These are phyloP conservation scores for Alternaria sp. DNA, from an alignment of 2,329 filamentous ascomycete genomes.

Conservation along the genomic window DNA sequence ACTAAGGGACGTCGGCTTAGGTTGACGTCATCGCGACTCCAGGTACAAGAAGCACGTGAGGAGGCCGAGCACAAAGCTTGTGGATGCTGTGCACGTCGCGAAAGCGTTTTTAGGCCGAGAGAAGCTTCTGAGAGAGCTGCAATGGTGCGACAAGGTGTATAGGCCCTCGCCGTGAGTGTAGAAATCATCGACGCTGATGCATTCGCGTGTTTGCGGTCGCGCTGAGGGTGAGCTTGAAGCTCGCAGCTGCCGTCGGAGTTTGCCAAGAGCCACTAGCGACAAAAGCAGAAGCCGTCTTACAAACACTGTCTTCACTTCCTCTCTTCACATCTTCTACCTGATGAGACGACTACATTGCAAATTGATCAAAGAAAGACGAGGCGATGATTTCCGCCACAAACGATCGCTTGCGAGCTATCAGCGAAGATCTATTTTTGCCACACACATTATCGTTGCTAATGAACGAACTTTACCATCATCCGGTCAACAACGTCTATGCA, in stretches of 20 bases:
- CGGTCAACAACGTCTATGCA: background rate
- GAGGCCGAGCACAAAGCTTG: slow-evolving; percentile 23
- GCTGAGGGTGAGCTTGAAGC: slow-evolving; percentile 9
- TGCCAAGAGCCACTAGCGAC: slow-evolving; percentile 20
- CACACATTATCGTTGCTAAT: background rate
- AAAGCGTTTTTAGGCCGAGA: slow-evolving; percentile 6
- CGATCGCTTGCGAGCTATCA: background rate
- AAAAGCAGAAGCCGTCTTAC: slow-evolving; percentile 2
- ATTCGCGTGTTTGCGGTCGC: slow-evolving; percentile 13
- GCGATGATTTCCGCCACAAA: background rate
- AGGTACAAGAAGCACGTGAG: slow-evolving; percentile 44
- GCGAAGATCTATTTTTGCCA: background rate
- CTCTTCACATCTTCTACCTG: background rate
- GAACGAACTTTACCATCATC: background rate
- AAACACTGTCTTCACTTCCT: background rate
- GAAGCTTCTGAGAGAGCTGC: slow-evolving; percentile 13
- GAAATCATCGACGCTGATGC: slow-evolving; percentile 13
- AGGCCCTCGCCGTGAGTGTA: slow-evolving; percentile 25
- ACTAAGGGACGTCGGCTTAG: slow-evolving; percentile 1
- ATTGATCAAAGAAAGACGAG: background rate
- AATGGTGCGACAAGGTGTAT: slow-evolving; percentile 16
- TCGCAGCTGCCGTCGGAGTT: slow-evolving; percentile 5
- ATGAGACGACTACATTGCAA: background rate
- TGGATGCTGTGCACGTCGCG: slow-evolving; percentile 18
- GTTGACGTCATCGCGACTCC: slow-evolving; percentile 17